phyloP scores from a whole-genome alignment of 257 asterid genomes.

The Paulownia fortunei region DNA sequence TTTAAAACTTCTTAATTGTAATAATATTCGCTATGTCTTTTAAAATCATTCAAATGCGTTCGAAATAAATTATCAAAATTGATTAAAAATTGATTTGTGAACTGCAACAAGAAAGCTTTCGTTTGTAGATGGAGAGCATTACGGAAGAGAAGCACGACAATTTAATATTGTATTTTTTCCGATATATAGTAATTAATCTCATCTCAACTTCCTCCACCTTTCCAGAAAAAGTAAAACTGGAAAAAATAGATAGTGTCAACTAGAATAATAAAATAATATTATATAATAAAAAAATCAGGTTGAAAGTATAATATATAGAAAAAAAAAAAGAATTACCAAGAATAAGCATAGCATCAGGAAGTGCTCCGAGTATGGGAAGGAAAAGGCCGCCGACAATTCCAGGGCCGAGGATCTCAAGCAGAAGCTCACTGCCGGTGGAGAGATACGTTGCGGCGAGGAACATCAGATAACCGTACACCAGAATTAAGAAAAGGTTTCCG shows the following conservation, averaged over 20 bases:
- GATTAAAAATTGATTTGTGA: neutral
- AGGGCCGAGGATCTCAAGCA: conserved; percentile 91
- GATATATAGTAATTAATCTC: neutral
- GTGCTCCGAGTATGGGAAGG: conserved; percentile 93
- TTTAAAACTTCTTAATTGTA: neutral
- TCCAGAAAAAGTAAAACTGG: neutral
- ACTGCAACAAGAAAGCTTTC: neutral
- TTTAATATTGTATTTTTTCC: no score
- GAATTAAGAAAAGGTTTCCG: conserved; percentile 72
- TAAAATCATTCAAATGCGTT: no score
- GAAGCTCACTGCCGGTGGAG: conserved; percentile 79
- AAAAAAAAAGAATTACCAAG: conserved; percentile 49
- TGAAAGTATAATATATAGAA: neutral
- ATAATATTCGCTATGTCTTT: no score
- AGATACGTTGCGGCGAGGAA: conserved; percentile 78
- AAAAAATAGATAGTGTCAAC: neutral
- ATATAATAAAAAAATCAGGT: neutral
- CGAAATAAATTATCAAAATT: no score
- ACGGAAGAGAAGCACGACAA: no score
- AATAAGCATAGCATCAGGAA: conserved; percentile 95
- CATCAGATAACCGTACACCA: conserved; percentile 87
- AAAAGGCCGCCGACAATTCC: conserved; percentile 87
- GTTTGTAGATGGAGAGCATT: neutral
- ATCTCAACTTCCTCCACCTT: neutral
- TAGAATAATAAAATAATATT: neutral